Evolutionary conservation across 164 flowering plant species (phyloP).

Genomic region (Macadamia integrifolia): DNA sequence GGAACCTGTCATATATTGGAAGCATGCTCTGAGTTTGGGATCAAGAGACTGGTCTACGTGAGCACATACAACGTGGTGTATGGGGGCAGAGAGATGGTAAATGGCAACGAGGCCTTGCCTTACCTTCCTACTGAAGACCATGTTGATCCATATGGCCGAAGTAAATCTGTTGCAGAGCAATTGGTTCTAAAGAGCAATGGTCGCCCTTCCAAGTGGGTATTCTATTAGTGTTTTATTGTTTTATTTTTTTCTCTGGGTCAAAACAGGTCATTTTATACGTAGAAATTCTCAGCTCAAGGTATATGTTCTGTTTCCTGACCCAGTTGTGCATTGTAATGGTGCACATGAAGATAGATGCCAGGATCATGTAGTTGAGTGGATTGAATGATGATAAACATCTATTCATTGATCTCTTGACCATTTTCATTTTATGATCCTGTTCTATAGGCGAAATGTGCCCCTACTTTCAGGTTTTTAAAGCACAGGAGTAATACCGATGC

Average conservation of each 20-base stretch:
- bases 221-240: no score
- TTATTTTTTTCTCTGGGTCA: no score
- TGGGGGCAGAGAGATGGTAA: conserved; percentile 76
- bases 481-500: no score
- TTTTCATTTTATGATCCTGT: neutral
- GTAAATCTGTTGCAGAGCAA: conserved; percentile 88
- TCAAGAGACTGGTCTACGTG: conserved; percentile 74
- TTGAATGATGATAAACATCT: neutral
- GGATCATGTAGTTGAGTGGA: neutral
- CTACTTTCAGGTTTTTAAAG: no score
- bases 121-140: conserved; percentile 77
- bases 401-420: neutral
- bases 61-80: conserved; percentile 92
- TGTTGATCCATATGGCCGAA: conserved; percentile 74
- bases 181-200: conserved; percentile 81
- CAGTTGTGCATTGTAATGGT: neutral
- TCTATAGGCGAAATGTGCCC: no score
- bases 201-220: conserved; percentile 70
- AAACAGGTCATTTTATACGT: neutral
- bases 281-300: neutral
- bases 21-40: conserved; percentile 59
- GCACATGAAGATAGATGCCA: neutral
- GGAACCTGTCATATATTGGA: conserved; percentile 82
- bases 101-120: conserved; percentile 74
- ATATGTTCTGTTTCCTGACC: neutral